Conservation (phyloP, 2,329 filamentous ascomycete genomes). For the Lithohypha guttulata region DNA sequence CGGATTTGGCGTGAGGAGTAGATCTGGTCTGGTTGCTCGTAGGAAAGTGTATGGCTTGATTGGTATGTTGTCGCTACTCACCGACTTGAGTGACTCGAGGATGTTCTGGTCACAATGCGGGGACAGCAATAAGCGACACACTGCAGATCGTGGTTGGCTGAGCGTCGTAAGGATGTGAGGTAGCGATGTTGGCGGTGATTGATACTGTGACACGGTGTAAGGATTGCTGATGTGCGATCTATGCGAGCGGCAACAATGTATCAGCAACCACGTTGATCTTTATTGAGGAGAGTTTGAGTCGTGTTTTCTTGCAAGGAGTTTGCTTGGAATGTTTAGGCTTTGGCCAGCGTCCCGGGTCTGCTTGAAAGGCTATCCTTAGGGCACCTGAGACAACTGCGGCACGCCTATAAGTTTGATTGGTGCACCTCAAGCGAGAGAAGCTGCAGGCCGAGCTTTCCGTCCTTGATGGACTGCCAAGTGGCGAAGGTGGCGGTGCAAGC, state of each 20-base stretch:
- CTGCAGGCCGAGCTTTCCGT: too few relatives aligned
- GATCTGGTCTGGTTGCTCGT: too few relatives aligned
- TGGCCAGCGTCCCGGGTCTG: background rate
- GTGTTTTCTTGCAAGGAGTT: background rate
- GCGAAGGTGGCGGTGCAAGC: too few relatives aligned
- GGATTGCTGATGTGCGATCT: background rate
- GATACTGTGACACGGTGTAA: background rate
- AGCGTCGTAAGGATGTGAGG: background rate
- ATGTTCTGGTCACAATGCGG: constrained; percentile 6
- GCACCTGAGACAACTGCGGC: background rate
- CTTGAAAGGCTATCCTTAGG: background rate
- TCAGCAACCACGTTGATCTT: too few relatives aligned
- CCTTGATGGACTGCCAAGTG: too few relatives aligned
- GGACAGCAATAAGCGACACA: background rate
- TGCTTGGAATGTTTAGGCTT: background rate
- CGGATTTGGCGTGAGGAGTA: constrained; percentile 1
- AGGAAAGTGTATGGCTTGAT: background rate
- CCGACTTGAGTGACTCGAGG: constrained; percentile 4
- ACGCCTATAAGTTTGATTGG: background rate
- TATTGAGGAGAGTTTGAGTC: background rate
- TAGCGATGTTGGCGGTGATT: background rate
- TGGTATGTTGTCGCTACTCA: constrained; percentile 5
- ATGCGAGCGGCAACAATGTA: background rate
- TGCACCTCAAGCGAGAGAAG: too few relatives aligned
- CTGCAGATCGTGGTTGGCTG: constrained; percentile 5